Conservation (phyloP, 2,329 filamentous ascomycete species). For the Alternaria novae-zelandiae region DNA sequence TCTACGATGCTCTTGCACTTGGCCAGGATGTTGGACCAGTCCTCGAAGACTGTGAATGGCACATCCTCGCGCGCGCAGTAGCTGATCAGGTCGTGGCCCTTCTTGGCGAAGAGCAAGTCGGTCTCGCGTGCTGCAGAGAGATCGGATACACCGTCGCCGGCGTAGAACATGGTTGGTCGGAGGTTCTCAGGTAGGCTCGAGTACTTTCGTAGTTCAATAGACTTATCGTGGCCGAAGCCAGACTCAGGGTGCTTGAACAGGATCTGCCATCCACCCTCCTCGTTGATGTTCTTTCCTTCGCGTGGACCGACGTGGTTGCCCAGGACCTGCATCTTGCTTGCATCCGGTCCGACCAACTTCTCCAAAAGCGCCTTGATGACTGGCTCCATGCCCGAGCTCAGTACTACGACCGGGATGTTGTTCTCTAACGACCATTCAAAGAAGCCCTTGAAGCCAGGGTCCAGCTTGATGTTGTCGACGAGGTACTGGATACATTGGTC, state of each 20-base stretch:
- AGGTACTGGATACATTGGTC: slow-evolving; percentile 81
- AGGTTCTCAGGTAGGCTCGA: slow-evolving; percentile 70
- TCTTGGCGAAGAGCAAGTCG: slow-evolving; percentile 91
- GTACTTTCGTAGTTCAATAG: slow-evolving; percentile 86
- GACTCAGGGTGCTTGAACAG: slow-evolving; percentile 82
- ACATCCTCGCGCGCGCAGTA: slow-evolving; percentile 86
- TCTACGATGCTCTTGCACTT: slow-evolving; percentile 77
- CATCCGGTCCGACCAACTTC: slow-evolving; percentile 79
- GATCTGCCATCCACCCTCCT: slow-evolving; percentile 86
- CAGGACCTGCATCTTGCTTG: slow-evolving; percentile 83
- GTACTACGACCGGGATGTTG: slow-evolving; percentile 89
- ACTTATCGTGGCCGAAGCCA: slow-evolving; percentile 96
- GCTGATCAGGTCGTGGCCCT: slow-evolving; percentile 83
- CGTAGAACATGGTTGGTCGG: slow-evolving; percentile 88
- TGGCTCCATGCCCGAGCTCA: slow-evolving; percentile 91
- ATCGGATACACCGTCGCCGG: slow-evolving; percentile 60
- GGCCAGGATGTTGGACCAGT: slow-evolving; percentile 79
- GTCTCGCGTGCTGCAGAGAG: slow-evolving; percentile 82
- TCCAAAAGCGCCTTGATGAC: slow-evolving; percentile 85
- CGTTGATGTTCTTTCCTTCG: slow-evolving; percentile 78
- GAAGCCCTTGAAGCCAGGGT: slow-evolving; percentile 87
- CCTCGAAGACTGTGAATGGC: slow-evolving; percentile 85
- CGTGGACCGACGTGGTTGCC: slow-evolving; percentile 78
- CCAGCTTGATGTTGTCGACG: slow-evolving; percentile 82
- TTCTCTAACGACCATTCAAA: slow-evolving; percentile 80